These are phyloP conservation scores for Coniochaeta sp. DNA, from an alignment of 2,329 filamentous ascomycete genomes.

Conservation along the genomic window DNA sequence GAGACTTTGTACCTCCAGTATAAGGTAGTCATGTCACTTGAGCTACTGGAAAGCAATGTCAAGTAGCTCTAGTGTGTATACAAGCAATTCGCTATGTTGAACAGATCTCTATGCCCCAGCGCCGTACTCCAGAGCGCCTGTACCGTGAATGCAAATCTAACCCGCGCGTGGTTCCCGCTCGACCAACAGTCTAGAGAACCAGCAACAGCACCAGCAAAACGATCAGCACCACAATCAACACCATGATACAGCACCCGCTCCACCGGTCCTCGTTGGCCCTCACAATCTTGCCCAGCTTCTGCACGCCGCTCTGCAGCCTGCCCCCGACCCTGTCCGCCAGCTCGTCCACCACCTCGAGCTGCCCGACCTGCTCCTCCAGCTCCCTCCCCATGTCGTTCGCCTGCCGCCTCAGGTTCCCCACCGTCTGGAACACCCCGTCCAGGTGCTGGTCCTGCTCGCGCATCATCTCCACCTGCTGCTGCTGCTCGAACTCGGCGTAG, in stretches of 20 bases:
- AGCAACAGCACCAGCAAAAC: slow-evolving; percentile 75
- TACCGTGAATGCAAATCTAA: not conserved
- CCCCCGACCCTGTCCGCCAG: slow-evolving; percentile 83
- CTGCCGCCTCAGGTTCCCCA: slow-evolving; percentile 83
- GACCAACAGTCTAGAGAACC: slow-evolving; percentile 30
- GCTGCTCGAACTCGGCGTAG: slow-evolving; percentile 78
- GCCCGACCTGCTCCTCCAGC: slow-evolving; percentile 86
- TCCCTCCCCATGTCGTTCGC: slow-evolving; percentile 95
- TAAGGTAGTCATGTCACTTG: not conserved
- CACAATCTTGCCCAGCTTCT: slow-evolving; percentile 79
- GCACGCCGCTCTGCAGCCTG: slow-evolving; percentile 77
- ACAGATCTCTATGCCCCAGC: not conserved
- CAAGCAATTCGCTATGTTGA: not conserved
- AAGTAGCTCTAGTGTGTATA: not conserved
- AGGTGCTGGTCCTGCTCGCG: slow-evolving; percentile 89
- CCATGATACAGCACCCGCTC: slow-evolving; percentile 85
- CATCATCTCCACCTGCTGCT: slow-evolving; percentile 88
- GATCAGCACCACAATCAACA: slow-evolving; percentile 84
- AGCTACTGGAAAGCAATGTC: not conserved
- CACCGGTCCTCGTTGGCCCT: slow-evolving; percentile 79
- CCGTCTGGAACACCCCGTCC: slow-evolving; percentile 87
- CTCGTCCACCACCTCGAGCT: slow-evolving; percentile 79
- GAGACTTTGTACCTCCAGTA: not conserved
- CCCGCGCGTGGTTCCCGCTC: not conserved
- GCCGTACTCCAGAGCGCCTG: not conserved